Base-by-base conservation (phyloP, 2,329 filamentous ascomycete species). In the Talaromyces sp. region DNA sequence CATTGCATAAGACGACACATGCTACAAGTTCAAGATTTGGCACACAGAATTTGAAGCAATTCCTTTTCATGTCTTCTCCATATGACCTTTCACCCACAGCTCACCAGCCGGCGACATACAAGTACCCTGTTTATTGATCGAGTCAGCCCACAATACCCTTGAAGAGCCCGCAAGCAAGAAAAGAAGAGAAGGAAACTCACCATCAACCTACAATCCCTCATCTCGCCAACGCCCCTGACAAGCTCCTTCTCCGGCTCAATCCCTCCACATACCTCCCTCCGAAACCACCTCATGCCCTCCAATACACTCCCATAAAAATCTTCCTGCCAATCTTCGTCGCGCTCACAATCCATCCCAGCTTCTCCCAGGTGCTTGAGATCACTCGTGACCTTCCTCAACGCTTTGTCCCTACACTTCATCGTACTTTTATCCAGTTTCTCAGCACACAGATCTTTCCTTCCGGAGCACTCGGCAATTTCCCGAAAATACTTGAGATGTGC, bases 121-220 rank as follows among this genome's bases (percentile, higher is more conserved):
- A 43, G 31, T 59, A 7, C 57, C 57, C 57, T 59, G 40, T 17
- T 10, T 2, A 2, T 28, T 4, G 13, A 21, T 6, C 36, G 31
- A n/a, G 1, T 53, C 22, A 45, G 50, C 19, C 22, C n/a, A 15
- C 15, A 19, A 17, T 17, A 28, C 25, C 25, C 25, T 7, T 50
- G 22, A 36, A 13, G 9, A 13, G 5, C 13, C 7, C 13, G 4
- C 17, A 5, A 6, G 5, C 28, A 41, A 15, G 39, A 7, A 3
- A 36, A 25, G 28, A 28, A 22, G 31, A 17, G 36, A 31, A 36
- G 3, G 28, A 7, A 39, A 52, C 52, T 33, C 37, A 56, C 57
- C 57, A 56, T 59, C 52, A 59, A 46, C 37, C 48, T 56, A 52
- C 57, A 59, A 37, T 59, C 53, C 40, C 57, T 59, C 25, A 59